A percentile compares a stretch with the other conserved stretches of the same genome.
Conservation (phyloP, 495 filamentous ascomycete genomes). For the Aspergillus cavernicola region DNA sequence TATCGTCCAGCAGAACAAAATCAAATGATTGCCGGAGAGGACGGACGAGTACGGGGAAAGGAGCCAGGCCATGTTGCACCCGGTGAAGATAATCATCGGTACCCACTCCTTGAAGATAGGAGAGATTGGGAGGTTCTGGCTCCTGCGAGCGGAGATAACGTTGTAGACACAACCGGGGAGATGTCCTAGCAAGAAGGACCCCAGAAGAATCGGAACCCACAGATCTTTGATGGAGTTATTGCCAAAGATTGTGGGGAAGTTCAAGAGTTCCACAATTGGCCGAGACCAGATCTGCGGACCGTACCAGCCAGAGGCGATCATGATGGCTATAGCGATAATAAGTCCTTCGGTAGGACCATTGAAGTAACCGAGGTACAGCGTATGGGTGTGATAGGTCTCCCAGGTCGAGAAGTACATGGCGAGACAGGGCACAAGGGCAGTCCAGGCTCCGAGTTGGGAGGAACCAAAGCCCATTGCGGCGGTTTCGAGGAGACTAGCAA, state of each 20-base stretch:
- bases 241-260: constrained; percentile 56
- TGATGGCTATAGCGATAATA: constrained; percentile 78
- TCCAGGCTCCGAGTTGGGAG: constrained; percentile 79
- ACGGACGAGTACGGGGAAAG: constrained; percentile 81
- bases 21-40: constrained; percentile 74
- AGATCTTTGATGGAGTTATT: constrained; percentile 72
- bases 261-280: constrained; percentile 62
- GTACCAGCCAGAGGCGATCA: constrained; percentile 81
- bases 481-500: constrained; percentile 82
- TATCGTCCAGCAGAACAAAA: constrained; percentile 90
- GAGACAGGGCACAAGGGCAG: constrained; percentile 82
- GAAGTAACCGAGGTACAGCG: constrained; percentile 92
- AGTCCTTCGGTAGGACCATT: constrained; percentile 97
- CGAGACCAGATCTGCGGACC: constrained; percentile 85
- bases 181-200: constrained; percentile 72
- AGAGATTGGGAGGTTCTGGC: constrained; percentile 67
- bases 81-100: constrained; percentile 77
- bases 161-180: constrained; percentile 77
- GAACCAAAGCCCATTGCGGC: constrained; percentile 88
- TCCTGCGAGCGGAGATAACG: constrained; percentile 70
- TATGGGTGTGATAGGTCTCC: constrained; percentile 99
- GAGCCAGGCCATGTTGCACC: constrained; percentile 75
- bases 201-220: constrained; percentile 76
- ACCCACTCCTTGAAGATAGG: constrained; percentile 94
- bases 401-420: constrained; percentile 99